phyloP scores from a whole-genome alignment of 164 flowering plant species.

The Macadamia integrifolia region DNA sequence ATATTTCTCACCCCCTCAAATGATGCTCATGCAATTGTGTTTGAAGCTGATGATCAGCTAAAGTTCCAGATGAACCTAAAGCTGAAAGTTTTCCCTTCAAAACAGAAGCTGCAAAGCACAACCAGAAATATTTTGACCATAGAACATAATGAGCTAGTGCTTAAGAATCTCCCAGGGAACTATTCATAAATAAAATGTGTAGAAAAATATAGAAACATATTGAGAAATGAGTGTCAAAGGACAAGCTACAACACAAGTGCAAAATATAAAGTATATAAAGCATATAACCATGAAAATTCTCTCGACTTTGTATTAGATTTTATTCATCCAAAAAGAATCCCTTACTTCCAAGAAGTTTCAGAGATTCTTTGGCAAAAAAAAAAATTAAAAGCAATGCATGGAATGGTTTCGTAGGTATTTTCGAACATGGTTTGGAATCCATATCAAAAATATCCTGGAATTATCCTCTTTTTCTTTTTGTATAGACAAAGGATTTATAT shows the following conservation, averaged over 20 bases:
- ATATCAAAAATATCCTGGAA: too few relatives aligned
- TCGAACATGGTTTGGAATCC: too few relatives aligned
- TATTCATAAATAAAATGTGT: background rate
- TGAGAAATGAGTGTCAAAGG: background rate
- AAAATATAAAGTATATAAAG: too few relatives aligned
- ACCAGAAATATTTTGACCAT: background rate
- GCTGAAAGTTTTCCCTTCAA: conserved; percentile 93
- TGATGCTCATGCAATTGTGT: conserved; percentile 93
- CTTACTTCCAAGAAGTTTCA: too few relatives aligned
- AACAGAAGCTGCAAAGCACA: conserved; percentile 71
- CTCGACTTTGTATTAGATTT: too few relatives aligned
- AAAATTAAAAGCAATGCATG: too few relatives aligned
- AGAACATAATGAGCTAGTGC: background rate
- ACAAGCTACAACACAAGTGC: too few relatives aligned
- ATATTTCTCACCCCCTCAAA: conserved; percentile 69
- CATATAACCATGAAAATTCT: too few relatives aligned
- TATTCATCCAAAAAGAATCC: too few relatives aligned
- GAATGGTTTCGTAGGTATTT: too few relatives aligned
- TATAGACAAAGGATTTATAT: background rate
- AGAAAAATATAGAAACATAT: background rate
- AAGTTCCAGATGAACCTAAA: conserved; percentile 89
- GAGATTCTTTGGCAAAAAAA: too few relatives aligned
- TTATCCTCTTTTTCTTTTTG: too few relatives aligned
- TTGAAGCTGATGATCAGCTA: conserved; percentile 98
- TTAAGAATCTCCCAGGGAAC: background rate